Evolutionary conservation across 768 basidiomycete genomes (phyloP).

Genomic region (Guyanaporus albipodus): DNA sequence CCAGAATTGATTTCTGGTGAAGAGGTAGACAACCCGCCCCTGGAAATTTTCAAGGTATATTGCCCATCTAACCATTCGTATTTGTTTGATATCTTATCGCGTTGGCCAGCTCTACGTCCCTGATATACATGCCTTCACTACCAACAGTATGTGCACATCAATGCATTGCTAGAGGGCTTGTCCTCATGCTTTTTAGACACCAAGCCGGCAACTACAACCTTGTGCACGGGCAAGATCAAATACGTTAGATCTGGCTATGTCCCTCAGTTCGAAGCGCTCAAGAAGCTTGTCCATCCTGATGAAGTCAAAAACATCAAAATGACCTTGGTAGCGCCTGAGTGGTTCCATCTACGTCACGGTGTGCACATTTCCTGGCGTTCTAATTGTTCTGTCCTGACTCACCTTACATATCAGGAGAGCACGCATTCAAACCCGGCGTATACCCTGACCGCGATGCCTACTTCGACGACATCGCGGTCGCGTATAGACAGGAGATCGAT

Average conservation of each 20-base stretch:
- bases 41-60: conserved; percentile 27
- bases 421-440: conserved; percentile 19
- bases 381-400: background rate
- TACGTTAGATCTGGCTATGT: conserved; percentile 59
- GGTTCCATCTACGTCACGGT: conserved; percentile 69
- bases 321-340: conserved; percentile 67
- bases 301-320: conserved; percentile 68
- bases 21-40: conserved; percentile 23
- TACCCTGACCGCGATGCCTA: conserved; percentile 36
- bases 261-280: conserved; percentile 60
- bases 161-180: background rate
- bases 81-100: background rate
- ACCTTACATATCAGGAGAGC: conserved; percentile 11
- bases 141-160: conserved; percentile 11
- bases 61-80: too few relatives aligned
- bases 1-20: conserved; percentile 1
- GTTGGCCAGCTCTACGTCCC: conserved; percentile 23
- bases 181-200: conserved; percentile 7
- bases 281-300: conserved; percentile 51
- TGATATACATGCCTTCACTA: conserved; percentile 19
- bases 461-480: conserved; percentile 46
- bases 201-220: conserved; percentile 18
- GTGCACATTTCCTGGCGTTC: background rate
- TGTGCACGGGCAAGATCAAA: conserved; percentile 55
- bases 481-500: conserved; percentile 43